Base-by-base conservation (phyloP, 2,329 filamentous ascomycete species). In the Fonsecaea nubica region DNA sequence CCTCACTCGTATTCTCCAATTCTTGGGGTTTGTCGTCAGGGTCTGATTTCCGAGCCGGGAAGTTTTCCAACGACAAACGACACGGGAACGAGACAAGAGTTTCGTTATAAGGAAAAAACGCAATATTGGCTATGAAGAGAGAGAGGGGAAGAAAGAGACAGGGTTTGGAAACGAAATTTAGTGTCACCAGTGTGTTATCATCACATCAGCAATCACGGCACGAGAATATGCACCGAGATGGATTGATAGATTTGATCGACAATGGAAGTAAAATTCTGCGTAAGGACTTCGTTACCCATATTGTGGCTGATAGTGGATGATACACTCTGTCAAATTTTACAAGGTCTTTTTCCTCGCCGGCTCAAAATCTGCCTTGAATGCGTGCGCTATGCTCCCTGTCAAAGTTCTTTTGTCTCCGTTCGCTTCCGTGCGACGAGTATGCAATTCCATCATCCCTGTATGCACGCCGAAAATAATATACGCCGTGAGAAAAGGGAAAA, bases 21-120 rank as follows among this genome's bases (percentile, higher is more conserved):
- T 25, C 25, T 25, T 25, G 25, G 25, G 48, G 48, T 13, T 35
- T 30, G 58, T 40, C 45, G 36, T 56, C 33, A 42, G 42, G 21
- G n/a, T 36, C 25, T 50, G 42, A 60, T 65, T 60, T 59, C 56
- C 57, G 57, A 55, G 25, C 21, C 35, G 33, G 6, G 33, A 65
- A 56, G 50, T 57, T 45, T 10, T 25, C 25, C 38, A 55, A 30
- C 21, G 40, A 9, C 30, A 25, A 25, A 25, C 25, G 25, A 25
- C 25, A 25, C 25, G 25, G 25, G 25, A 2, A 25, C 25, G 25
- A 13, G 30, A 25, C 25, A 10, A 13, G 30, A 10, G 18, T 45
- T n/a, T n/a, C 40, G 15, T 18, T 25, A 25, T 25, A 3, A 25
- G 25, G 25, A 1, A 25, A 25, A 25, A 25, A 25, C 25, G 25